Evolutionary conservation across 345 rosid species (phyloP), one percentile per base, ranked within the genome.

Genomic region (Tarenaya hassleriana): DNA sequence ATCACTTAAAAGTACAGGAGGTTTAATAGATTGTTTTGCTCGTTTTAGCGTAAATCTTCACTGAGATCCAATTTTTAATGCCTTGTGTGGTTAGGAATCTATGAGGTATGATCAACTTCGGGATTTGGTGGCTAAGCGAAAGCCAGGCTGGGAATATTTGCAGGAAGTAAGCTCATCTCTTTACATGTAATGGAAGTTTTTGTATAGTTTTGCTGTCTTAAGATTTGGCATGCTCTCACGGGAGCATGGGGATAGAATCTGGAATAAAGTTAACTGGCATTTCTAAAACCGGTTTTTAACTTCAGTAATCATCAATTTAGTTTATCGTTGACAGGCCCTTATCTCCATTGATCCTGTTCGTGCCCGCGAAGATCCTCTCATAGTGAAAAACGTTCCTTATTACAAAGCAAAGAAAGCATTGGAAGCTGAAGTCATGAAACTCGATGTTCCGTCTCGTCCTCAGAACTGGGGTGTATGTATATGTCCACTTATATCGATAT

Each of bases 101-200:
- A 76, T 74, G 88, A 73, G 82, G 21, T 90, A 86, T 61, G 95
- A 90, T 72, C 95, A 90, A 37, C 83, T 90, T 42, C 74, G 88
- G 29, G 94, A 90, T 68, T 50, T 63, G 64, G 95, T 83, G 60
- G 86, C 84, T 52, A 83, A 86, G 73, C 70, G 82, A 65, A 71
- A 73, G 55, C 97, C 88, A 47, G 97, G 97, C 10, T 86, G 97
- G 95, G 97, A 90, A 70, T 71, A 78, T 75, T 68, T 90, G 63
- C 97, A 86, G 61, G 88, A 86, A 69, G 95, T 90, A 73, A 76
- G 78, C 70, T 62, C 14, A 0, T n/a, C 34, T 47, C 39, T 38
- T 16, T 40, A 9, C 5, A 24, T 24, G 3, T 24, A 24, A 24
- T 24, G 29, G 29, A 24, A 24, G n/a, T n/a, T n/a, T n/a, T n/a